Evolutionary conservation across 108 stramenopile species (phyloP).

Genomic region (Cylindrotheca fusiformis): DNA sequence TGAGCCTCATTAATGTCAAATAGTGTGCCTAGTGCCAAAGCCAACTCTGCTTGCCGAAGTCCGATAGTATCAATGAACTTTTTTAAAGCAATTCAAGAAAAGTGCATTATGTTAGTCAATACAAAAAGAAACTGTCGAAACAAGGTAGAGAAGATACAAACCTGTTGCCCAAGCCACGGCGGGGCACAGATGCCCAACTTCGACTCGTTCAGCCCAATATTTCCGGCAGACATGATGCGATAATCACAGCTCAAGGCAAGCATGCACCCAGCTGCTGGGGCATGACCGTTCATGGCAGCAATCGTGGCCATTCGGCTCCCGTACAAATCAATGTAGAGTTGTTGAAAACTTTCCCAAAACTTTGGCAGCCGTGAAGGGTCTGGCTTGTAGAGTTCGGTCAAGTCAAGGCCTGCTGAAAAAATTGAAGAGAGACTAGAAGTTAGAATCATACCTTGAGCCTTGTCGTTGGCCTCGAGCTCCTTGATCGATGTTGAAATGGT

Average conservation of each 20-base stretch:
- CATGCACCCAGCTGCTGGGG: constrained; percentile 89
- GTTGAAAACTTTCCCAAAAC: constrained; percentile 83
- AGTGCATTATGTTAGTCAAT: too few relatives aligned
- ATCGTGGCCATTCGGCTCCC: constrained; percentile 65
- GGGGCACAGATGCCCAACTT: constrained; percentile 79
- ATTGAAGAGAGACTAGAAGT: constrained; percentile 59
- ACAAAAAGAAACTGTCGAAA: neutral
- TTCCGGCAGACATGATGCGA: constrained; percentile 54
- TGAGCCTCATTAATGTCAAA: constrained; percentile 62
- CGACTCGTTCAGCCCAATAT: constrained; percentile 85
- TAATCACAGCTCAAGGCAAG: constrained; percentile 86
- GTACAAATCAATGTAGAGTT: constrained; percentile 81
- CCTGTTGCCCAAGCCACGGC: constrained; percentile 39
- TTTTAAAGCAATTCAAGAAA: too few relatives aligned
- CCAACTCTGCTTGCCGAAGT: constrained; percentile 70
- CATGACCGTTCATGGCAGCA: constrained; percentile 73
- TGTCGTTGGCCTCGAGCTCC: constrained; percentile 40
- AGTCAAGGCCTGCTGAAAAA: constrained; percentile 84
- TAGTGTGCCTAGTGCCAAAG: constrained; percentile 63
- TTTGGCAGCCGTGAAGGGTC: constrained; percentile 44
- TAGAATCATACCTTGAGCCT: constrained; percentile 62
- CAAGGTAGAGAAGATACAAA: neutral
- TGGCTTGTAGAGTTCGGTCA: constrained; percentile 67
- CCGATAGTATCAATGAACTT: constrained; percentile 65
- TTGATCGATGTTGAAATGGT: constrained; percentile 58